Percentiles rank a stretch among this genome's conserved stretches.
Conservation (phyloP, 495 filamentous ascomycete species). For the Neurospora sp. region DNA sequence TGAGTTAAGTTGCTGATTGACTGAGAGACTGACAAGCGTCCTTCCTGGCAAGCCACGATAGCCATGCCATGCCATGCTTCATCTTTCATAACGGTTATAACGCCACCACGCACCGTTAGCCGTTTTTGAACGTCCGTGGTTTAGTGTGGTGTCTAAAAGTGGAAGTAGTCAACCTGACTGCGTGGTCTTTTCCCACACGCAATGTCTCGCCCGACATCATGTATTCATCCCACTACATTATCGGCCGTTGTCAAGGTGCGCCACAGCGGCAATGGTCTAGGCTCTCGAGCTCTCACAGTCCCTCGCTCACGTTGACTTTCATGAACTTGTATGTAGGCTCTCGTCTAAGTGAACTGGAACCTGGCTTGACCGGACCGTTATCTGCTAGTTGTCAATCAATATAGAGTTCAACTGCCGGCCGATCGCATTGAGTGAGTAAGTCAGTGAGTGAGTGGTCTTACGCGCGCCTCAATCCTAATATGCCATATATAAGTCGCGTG, state of each 20-base stretch:
- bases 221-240: not conserved
- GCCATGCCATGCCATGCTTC: not conserved
- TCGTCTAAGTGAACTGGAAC: not conserved
- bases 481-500: not conserved
- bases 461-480: not conserved
- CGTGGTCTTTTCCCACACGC: not conserved
- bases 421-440: not conserved
- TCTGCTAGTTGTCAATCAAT: not conserved
- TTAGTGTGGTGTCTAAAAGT: not conserved
- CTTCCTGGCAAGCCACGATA: not conserved
- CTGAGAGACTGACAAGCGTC: not conserved
- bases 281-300: not conserved
- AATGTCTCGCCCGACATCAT: not conserved
- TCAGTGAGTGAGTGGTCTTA: not conserved
- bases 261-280: not conserved
- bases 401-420: not conserved
- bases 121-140: not conserved
- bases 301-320: too few relatives aligned
- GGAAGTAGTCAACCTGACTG: not conserved
- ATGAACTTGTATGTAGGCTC: too few relatives aligned
- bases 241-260: not conserved
- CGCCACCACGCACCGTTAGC: not conserved
- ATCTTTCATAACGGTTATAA: not conserved
- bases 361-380: not conserved
- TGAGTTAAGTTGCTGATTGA: not conserved